phyloP scores from a whole-genome alignment of 2,329 filamentous ascomycete genomes.

The Fusarium newnesense region DNA sequence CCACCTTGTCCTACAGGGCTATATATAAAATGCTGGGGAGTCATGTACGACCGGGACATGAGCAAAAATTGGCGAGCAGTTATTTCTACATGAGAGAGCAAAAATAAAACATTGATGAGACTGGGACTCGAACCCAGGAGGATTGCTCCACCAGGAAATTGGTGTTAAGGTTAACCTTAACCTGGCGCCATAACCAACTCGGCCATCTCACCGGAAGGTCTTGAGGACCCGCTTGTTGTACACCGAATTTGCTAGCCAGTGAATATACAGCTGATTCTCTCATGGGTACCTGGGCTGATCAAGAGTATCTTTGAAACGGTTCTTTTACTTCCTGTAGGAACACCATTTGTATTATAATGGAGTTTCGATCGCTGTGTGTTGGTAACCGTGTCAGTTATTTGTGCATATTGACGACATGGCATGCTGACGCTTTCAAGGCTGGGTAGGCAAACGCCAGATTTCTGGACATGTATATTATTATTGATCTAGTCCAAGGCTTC shows the following conservation, averaged over 20 bases:
- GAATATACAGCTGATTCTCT: background rate
- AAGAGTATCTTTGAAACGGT: background rate
- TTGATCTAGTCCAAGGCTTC: background rate
- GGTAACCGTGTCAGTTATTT: background rate
- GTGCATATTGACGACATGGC: background rate
- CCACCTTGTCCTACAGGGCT: too few relatives aligned
- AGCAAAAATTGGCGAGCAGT: background rate
- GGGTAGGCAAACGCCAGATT: background rate
- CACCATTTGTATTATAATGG: background rate
- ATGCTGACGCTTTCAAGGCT: background rate
- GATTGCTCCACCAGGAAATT: slow-evolving; percentile 43
- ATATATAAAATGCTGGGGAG: background rate
- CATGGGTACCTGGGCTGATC: background rate
- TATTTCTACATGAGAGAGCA: background rate
- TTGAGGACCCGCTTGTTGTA: slow-evolving; percentile 5
- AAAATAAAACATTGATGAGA: slow-evolving; percentile 30
- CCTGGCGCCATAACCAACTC: slow-evolving; percentile 40
- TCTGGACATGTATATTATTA: background rate
- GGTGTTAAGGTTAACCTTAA: slow-evolving; percentile 38
- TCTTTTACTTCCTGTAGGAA: background rate
- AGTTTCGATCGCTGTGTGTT: background rate
- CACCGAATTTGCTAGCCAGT: accelerated
- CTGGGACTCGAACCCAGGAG: slow-evolving; percentile 44
- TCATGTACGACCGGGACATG: too few relatives aligned
- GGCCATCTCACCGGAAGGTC: slow-evolving; percentile 37